phyloP scores from a whole-genome alignment of 192 early-diverging fungal species.

The Umbelopsis sp. region DNA sequence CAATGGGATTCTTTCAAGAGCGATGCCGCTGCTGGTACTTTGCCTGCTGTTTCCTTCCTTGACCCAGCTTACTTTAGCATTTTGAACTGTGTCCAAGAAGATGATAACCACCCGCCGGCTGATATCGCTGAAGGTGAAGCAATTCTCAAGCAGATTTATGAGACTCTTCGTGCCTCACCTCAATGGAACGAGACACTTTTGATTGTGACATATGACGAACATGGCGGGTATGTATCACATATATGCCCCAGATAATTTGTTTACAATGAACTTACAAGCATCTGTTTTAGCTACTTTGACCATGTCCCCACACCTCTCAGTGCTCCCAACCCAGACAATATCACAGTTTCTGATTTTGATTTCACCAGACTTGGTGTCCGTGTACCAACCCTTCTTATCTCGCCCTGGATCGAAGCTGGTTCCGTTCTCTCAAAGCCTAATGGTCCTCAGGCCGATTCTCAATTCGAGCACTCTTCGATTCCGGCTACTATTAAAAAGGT shows the following conservation, averaged over 20 bases:
- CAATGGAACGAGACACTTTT: slow-evolving; percentile 54
- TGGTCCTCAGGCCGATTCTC: slow-evolving; percentile 34
- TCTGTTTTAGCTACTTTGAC: slow-evolving; percentile 39
- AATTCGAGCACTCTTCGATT: slow-evolving; percentile 55
- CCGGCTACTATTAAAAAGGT: slow-evolving; percentile 47
- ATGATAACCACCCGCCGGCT: slow-evolving; percentile 30
- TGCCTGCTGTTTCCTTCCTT: slow-evolving; percentile 27
- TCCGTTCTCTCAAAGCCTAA: slow-evolving; percentile 21
- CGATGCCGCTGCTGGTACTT: slow-evolving; percentile 25
- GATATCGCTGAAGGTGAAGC: slow-evolving; percentile 34
- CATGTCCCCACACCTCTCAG: slow-evolving; percentile 49
- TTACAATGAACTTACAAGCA: not conserved
- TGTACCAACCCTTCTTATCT: slow-evolving; percentile 52
- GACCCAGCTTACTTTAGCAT: slow-evolving; percentile 31
- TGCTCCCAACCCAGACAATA: slow-evolving; percentile 48
- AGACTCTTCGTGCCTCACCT: slow-evolving; percentile 47
- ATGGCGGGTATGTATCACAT: slow-evolving; percentile 40
- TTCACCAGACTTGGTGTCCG: slow-evolving; percentile 55
- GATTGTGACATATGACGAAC: slow-evolving; percentile 56
- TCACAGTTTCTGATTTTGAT: slow-evolving; percentile 36
- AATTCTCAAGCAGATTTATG: slow-evolving; percentile 46
- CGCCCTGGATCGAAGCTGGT: slow-evolving; percentile 49
- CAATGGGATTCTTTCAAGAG: slow-evolving; percentile 17
- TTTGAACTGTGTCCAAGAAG: slow-evolving; percentile 26
- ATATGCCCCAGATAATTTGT: not conserved